A percentile compares a stretch with the other conserved stretches of the same genome.
Evolutionary conservation across 257 asterid genomes (phyloP).

Genomic region (Capsicum baccatum): DNA sequence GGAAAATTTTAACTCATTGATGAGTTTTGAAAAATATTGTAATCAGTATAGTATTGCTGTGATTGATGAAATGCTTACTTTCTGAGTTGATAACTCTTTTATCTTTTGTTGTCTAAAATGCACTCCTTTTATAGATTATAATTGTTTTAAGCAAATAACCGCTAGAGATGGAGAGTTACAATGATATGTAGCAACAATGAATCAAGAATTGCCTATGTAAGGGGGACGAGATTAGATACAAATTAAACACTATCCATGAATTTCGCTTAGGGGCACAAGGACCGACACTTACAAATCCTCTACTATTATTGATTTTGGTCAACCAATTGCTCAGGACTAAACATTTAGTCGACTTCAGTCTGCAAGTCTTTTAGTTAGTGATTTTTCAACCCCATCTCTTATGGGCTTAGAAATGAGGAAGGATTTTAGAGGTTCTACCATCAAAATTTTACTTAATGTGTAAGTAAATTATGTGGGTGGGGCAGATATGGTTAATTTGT

Average conservation of each 20-base stretch:
- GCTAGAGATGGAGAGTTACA: not conserved
- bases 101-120: not conserved
- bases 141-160: not conserved
- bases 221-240: not conserved
- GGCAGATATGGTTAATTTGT: not conserved
- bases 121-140: not conserved
- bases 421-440: not conserved
- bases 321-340: not conserved
- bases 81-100: not conserved
- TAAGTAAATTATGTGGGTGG: not conserved
- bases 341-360: not conserved
- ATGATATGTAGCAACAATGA: not conserved
- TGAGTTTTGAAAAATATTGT: not conserved
- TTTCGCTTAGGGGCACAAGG: not conserved
- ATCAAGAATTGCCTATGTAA: not conserved
- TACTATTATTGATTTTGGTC: not conserved
- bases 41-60: not conserved
- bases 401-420: not conserved
- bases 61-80: not conserved
- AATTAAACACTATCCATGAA: not conserved
- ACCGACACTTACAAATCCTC: not conserved
- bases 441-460: not conserved
- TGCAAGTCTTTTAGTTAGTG: not conserved
- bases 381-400: not conserved
- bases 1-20: not conserved